Evolutionary conservation across 768 basidiomycete species (phyloP).

Genomic region (Leucosporidium scottii): DNA sequence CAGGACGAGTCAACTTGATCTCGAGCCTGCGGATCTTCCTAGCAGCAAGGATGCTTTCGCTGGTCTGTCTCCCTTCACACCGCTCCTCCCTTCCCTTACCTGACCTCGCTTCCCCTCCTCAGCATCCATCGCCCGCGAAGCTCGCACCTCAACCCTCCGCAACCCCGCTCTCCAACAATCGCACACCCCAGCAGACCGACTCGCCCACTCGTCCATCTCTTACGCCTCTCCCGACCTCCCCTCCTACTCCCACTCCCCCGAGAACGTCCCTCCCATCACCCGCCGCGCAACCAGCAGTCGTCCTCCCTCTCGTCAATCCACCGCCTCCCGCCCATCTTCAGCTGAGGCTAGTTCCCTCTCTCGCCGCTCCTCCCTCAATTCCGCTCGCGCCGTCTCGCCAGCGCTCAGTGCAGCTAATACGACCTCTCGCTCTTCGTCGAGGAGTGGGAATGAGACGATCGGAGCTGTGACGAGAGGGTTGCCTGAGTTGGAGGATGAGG

Average conservation of each 20-base stretch:
- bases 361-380: too few relatives aligned
- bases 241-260: background rate
- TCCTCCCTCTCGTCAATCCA: background rate
- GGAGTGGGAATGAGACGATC: background rate
- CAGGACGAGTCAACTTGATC: background rate
- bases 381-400: too few relatives aligned
- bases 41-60: background rate
- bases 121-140: slow-evolving; percentile 2
- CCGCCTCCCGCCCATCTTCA: background rate
- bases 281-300: too few relatives aligned
- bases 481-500: too few relatives aligned
- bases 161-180: background rate
- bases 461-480: too few relatives aligned
- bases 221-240: background rate
- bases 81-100: background rate
- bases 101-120: background rate
- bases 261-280: background rate
- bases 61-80: background rate
- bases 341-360: background rate
- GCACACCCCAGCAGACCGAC: background rate
- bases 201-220: background rate
- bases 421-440: background rate
- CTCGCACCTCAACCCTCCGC: slow-evolving; percentile 1
- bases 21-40: background rate
- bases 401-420: too few relatives aligned